These are phyloP conservation scores for Phytophthora parvispora DNA, from an alignment of 352 stramenopile species.

Conservation along the genomic window DNA sequence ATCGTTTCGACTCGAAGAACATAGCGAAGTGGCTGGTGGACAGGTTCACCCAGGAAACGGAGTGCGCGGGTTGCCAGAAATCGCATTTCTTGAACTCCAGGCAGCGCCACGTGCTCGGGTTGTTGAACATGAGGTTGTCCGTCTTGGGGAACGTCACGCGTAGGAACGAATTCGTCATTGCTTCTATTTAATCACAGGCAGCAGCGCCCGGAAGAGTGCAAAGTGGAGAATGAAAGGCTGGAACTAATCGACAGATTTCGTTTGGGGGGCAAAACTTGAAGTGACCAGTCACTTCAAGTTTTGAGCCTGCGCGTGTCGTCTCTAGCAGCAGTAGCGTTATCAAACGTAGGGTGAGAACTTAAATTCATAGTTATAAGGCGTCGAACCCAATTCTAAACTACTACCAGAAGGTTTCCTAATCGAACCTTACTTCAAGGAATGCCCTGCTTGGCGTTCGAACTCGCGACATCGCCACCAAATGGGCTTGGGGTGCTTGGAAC, in stretches of 20 bases:
- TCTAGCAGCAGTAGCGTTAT: no score
- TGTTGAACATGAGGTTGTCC: not conserved
- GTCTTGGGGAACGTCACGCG: not conserved
- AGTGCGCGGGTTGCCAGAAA: not conserved
- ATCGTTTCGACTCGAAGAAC: slow-evolving; percentile 9
- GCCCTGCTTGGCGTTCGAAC: not conserved
- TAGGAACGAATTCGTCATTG: not conserved
- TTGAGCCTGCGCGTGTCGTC: no score
- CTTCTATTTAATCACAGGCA: not conserved
- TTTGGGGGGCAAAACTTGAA: not conserved
- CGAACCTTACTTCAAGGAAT: no score
- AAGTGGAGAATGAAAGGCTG: not conserved
- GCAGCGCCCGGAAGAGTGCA: not conserved
- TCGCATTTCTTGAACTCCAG: slow-evolving; percentile 2
- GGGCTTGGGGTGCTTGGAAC: not conserved
- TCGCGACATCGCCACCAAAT: no score
- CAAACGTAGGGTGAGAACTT: no score
- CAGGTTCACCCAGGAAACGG: slow-evolving; percentile 7
- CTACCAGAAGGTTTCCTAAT: no score
- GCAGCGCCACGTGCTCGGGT: not conserved
- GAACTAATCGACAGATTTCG: no score
- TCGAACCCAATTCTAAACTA: no score
- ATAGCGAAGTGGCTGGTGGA: slow-evolving; percentile 7
- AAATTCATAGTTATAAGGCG: no score
- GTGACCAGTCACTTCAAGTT: not conserved